Base-by-base conservation (phyloP, 345 rosid species). In the Dipteronia sinensis region DNA sequence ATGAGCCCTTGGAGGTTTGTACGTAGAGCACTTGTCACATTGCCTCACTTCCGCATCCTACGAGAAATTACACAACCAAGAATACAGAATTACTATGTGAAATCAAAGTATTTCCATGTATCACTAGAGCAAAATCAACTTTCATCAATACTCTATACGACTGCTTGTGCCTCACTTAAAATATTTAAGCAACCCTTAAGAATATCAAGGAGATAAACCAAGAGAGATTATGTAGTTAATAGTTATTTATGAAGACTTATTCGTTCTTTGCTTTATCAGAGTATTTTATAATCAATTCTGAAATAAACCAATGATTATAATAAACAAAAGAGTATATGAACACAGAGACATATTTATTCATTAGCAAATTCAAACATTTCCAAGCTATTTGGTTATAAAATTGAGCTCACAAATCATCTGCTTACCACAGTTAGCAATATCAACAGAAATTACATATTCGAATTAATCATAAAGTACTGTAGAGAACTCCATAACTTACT, bases 1-100 rank as follows among this genome's bases (percentile, higher is more conserved):
- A 80, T 95, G 98, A 81, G 97, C 86, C 79, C 99, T 87, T 0
- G 86, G 93, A 72, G 99, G 98, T 79, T 95, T 95, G 78, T 77
- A 86, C 5, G 81, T 88, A 44, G 91, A 88, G 72, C 99, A 95
- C 77, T 88, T 92, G 76, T 91, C 93, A 79, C 99, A 95, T 70
- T 81, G 88, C 81, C 91, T 89, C 74, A 83, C 77, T 69, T 87
- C 87, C 69, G 78, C 77, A 67, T 75, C 89, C 98, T 95, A 82
- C 9, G 47, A 74, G 22, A 63, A 62, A 73, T 49, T 68, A 79
- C 42, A 38, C 79, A 69, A 44, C 23, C 56, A 53, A 46, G 61
- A 72, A 68, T 16, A 76, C 67, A 65, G 4, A 20, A 49, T 51
- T 55, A 51, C 12, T n/a, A 29, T 22, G 20, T 59, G 29, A 70